Evolutionary conservation across 345 rosid species (phyloP), one percentile per base, ranked within the genome.

Genomic region (Populus nigra): DNA sequence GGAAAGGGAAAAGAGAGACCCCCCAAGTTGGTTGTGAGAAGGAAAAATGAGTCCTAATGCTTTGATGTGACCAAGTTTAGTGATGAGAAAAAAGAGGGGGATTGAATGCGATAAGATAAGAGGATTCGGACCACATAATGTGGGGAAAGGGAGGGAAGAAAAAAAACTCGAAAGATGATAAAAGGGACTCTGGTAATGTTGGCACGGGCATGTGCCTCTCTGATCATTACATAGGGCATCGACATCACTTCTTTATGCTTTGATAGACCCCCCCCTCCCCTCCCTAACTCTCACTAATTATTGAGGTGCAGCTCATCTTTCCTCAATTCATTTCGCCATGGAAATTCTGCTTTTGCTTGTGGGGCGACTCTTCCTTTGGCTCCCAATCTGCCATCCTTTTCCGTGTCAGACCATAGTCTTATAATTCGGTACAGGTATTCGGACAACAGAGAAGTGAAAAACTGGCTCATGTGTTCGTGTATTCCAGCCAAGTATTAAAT

Each of bases 121-220:
- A 76, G 67, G 77, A 71, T 53, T 68, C 79, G 85, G 88, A 83
- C 89, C 90, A 84, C 85, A 81, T 71, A 68, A 43, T 62, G 79
- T 75, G 69, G 80, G 82, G 77, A 29, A 76, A 29, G 57, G 73
- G 65, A 33, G 35, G 45, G 59, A 47, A 68, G 35, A 57, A 20
- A 67, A 67, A 61, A 18, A 7, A 17, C 47, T 8, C 2, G 35
- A 77, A 78, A 73, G 67, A 39, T 65, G 71, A 73, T 4, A 68
- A 79, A 73, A 69, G 45, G 75, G 76, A 66, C 43, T 45, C 77
- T 80, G 81, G 72, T 81, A 72, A 79, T 77, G 86, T 78, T 77
- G 85, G 86, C 79, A 76, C 71, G 73, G 75, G 87, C 92, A 88
- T 88, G 91, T 89, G 90, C 89, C 78, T 81, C 87, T 83, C 87